These are phyloP conservation scores for Stramenopiles sp. DNA, from an alignment of 352 stramenopile species.

Conservation along the genomic window DNA sequence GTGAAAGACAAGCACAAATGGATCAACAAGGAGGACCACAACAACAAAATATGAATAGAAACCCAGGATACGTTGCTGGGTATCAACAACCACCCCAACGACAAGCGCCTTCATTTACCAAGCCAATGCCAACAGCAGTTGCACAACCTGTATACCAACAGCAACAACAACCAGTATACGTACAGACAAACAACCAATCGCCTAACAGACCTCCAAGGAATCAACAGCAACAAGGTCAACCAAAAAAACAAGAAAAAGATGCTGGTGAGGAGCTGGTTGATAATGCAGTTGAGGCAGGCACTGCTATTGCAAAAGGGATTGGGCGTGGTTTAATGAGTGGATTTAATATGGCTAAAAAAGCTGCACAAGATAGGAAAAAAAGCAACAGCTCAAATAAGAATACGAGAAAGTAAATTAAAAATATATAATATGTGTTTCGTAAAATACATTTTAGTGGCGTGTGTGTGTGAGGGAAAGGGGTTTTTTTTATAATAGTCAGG, in stretches of 20 bases:
- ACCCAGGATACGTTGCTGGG: background rate
- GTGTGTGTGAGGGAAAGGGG: no score
- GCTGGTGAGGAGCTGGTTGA: no score
- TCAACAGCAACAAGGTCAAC: background rate
- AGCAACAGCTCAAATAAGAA: background rate
- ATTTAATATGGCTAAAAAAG: background rate
- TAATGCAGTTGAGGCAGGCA: background rate
- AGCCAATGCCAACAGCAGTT: background rate
- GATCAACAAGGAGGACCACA: background rate
- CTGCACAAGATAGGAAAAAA: background rate
- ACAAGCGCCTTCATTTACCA: no score
- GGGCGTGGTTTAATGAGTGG: background rate
- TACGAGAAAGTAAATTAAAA: no score
- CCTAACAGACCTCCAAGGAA: background rate
- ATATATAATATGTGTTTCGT: no score
- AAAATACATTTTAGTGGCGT: no score
- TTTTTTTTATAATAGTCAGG: no score
- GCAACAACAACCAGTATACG: background rate
- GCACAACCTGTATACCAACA: background rate
- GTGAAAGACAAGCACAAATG: no score
- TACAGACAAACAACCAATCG: background rate
- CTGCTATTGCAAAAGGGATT: background rate
- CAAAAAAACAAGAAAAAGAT: background rate
- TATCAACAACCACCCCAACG: background rate
- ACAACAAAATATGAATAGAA: background rate